A percentile compares a stretch with the other conserved stretches of the same genome.
Evolutionary conservation across 1,284 basidiomycete genomes (phyloP).

Genomic region (Moniliophthora roreri): DNA sequence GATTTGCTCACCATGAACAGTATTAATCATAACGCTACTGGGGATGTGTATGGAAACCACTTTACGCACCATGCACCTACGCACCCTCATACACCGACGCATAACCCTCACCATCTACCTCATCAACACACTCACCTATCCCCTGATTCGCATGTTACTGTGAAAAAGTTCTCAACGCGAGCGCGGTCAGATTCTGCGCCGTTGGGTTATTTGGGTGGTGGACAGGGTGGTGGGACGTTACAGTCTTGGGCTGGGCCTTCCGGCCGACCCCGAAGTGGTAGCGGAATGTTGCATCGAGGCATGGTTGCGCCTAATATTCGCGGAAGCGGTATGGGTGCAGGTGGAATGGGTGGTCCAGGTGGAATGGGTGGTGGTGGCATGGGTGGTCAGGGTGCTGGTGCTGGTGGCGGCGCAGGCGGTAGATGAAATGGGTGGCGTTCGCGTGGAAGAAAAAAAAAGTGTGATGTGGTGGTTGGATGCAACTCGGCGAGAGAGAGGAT

Average conservation of each 20-base stretch:
- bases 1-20: background rate
- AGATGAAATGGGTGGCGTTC: too few species aligned
- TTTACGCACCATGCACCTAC: constrained; percentile 2
- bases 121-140: background rate
- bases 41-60: constrained; percentile 14
- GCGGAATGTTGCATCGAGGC: too few species aligned
- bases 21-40: constrained; percentile 20
- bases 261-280: background rate
- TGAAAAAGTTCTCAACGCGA: constrained; percentile 22
- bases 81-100: constrained; percentile 3
- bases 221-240: too few species aligned
- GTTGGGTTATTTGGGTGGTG: constrained; percentile 33
- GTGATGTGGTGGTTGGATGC: too few species aligned
- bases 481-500: too few species aligned
- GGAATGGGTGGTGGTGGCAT: too few species aligned
- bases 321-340: constrained; percentile 21
- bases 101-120: background rate
- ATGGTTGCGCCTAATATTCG: constrained; percentile 21
- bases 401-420: too few species aligned
- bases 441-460: too few species aligned
- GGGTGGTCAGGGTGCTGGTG: too few species aligned
- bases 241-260: background rate
- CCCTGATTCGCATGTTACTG: background rate
- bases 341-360: constrained; percentile 13
- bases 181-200: constrained; percentile 55